Conservation (phyloP, 2,329 filamentous ascomycete genomes). For the Seiridium unicorne region DNA sequence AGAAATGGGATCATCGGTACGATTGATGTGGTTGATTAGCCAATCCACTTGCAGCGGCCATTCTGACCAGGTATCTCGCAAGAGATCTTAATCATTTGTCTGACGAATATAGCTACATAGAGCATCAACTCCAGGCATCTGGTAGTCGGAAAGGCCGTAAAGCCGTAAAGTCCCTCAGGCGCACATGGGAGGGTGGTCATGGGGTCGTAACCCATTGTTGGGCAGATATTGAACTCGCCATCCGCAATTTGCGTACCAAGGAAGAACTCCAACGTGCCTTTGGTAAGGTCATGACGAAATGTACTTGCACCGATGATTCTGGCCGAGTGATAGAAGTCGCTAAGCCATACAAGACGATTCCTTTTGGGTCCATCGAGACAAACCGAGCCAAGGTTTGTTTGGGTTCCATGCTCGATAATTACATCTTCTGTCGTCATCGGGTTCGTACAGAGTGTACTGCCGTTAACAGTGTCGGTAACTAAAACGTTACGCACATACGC, state of each 20-base stretch:
- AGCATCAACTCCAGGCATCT: constrained; percentile 16
- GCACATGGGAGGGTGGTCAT: neutral
- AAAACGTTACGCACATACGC: constrained; percentile 33
- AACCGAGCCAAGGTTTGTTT: constrained; percentile 29
- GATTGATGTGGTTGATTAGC: constrained; percentile 12
- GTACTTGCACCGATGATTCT: constrained; percentile 34
- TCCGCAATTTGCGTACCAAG: constrained; percentile 16
- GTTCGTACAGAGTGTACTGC: constrained; percentile 29
- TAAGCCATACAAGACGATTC: constrained; percentile 39
- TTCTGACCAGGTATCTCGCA: constrained; percentile 11
- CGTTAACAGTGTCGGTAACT: constrained; percentile 24
- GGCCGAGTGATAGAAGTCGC: constrained; percentile 40
- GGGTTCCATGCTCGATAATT: constrained; percentile 35
- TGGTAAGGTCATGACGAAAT: constrained; percentile 29
- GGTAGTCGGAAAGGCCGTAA: constrained; percentile 15
- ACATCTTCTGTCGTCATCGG: constrained; percentile 21
- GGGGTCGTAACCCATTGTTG: constrained; percentile 14
- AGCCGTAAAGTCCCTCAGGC: no score
- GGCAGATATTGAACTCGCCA: constrained; percentile 12
- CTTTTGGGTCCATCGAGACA: constrained; percentile 41
- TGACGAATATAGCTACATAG: constrained; percentile 15
- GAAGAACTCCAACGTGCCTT: constrained; percentile 30
- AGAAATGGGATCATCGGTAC: constrained; percentile 12
- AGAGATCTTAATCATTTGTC: constrained; percentile 14
- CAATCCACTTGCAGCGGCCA: constrained; percentile 12